phyloP scores from a whole-genome alignment of 140 eudicot genomes.

The Oenanthe javanica region DNA sequence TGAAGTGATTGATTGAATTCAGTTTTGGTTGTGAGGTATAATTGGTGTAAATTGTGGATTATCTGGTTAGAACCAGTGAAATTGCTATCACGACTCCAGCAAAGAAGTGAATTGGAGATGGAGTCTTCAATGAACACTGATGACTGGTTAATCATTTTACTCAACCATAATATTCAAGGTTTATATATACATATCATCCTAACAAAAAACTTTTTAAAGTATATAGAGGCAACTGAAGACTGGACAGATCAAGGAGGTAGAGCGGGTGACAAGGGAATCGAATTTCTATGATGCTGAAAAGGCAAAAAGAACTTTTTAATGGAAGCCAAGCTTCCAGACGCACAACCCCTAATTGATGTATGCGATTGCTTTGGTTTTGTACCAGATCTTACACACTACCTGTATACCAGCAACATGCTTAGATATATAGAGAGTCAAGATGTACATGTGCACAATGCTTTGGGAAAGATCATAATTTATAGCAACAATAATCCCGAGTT shows the following conservation, averaged over 20 bases:
- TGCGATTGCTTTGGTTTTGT: constrained; percentile 64
- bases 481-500: constrained; percentile 60
- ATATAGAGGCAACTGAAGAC: constrained; percentile 66
- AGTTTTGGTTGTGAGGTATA: no score
- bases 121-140: no score
- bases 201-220: constrained; percentile 14
- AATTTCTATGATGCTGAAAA: constrained; percentile 59
- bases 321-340: constrained; percentile 72
- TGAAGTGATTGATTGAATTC: no score
- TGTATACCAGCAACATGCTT: constrained; percentile 54
- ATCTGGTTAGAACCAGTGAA: no score
- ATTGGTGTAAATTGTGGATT: no score
- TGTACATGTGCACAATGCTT: constrained; percentile 69
- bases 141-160: no score
- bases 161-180: no score
- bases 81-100: no score
- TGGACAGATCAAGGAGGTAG: constrained; percentile 72
- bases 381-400: constrained; percentile 59
- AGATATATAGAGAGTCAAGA: constrained; percentile 68
- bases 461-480: constrained; percentile 60
- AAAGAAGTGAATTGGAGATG: no score
- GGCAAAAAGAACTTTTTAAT: constrained; percentile 51
- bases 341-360: constrained; percentile 55
- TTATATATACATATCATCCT: no score
- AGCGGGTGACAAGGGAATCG: constrained; percentile 64